Base-by-base conservation (phyloP, 2,329 filamentous ascomycete genomes). In the Botryotinia convoluta region DNA sequence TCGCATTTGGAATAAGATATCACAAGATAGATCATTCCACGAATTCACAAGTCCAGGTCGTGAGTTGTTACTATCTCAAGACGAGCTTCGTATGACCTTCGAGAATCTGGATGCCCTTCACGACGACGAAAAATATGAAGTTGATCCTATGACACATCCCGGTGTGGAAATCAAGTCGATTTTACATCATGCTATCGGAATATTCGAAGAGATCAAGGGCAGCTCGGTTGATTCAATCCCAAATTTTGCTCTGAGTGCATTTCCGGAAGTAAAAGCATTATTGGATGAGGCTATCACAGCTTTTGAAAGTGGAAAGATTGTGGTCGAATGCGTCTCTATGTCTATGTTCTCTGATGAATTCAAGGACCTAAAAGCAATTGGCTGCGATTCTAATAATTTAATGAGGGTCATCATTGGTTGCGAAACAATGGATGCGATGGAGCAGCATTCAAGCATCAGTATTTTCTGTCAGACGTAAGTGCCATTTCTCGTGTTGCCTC, bases 231-330 rank as follows among this genome's bases (percentile, higher is more conserved):
- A 73, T 71, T 63, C 59, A 48, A 61, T 69, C 14, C 74, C 75
- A 37, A 76, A 73, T 60, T 76, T 79, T 71, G 75, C 74, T 60
- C 72, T 78, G 59, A 82, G 85, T 74, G 86, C 86, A 1, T 87
- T 87, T 72, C 86, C 84, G 3, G 79, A 81, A 35, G 79, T 80
- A 0, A 77, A 79, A 5, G 75, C 80, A 0, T 77, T 85, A 1
- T 75, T 84, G 39, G 77, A 75, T 35, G 71, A 76, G 29, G 71
- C 74, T 2, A 51, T 74, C 44, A 69, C 72, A 51, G 73, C 73
- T 12, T 78, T 79, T 32, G 74, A 78, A 39, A 69, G 72, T 39
- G 76, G 77, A n/a, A 74, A 74, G 42, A 67, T 77, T 32, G 68
- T 78, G 54, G 37, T 79, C 59, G 76, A 79, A 64, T 77, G 75